These are phyloP conservation scores for Dysphania ambrosioides DNA, from an alignment of 148 eudicot species.

Conservation along the genomic window DNA sequence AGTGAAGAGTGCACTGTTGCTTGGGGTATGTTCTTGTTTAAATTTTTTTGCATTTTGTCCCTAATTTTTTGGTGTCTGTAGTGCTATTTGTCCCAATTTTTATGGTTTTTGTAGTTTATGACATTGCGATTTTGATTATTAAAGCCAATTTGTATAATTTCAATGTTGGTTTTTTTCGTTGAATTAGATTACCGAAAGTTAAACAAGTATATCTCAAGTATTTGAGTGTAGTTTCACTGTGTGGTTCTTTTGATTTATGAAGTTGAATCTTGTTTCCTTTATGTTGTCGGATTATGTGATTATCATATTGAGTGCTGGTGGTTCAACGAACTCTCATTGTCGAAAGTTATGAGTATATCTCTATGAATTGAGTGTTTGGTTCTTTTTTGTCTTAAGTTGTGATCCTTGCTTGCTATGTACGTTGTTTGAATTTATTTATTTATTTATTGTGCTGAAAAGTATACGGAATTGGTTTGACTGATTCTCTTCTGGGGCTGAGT, in stretches of 20 bases:
- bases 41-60: neutral
- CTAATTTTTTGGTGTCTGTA: too few species aligned
- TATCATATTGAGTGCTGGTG: too few species aligned
- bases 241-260: neutral
- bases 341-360: too few species aligned
- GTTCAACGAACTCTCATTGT: too few species aligned
- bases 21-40: slow-evolving; percentile 99
- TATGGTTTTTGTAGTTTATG: neutral
- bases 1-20: slow-evolving; percentile 96
- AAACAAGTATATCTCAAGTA: neutral
- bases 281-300: neutral
- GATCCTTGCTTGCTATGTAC: too few species aligned
- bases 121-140: neutral
- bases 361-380: too few species aligned
- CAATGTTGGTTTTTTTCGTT: neutral
- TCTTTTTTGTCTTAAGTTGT: too few species aligned
- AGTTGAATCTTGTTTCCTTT: neutral
- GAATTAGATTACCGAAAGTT: neutral
- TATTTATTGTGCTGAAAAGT: too few species aligned
- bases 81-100: neutral
- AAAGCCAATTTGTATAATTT: neutral
- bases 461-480: too few species aligned
- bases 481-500: too few species aligned
- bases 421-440: too few species aligned
- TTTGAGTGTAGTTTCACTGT: neutral